A percentile compares a stretch with the other conserved stretches of the same genome.
Conservation (phyloP, 305 asterid species). For the Salvia sclarea region DNA sequence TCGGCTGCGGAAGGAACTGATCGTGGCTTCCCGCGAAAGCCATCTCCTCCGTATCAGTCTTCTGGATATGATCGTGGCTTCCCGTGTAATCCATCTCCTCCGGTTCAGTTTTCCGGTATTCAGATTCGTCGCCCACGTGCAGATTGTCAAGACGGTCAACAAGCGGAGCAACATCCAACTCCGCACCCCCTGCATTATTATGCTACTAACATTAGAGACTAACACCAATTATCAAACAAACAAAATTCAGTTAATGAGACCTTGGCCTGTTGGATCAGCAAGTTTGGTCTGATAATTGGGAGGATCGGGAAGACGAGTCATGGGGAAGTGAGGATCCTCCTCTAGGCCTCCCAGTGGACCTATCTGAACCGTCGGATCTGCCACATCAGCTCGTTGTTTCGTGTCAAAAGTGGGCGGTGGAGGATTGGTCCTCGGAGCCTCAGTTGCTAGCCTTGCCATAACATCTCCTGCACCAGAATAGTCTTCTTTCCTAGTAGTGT, state of each 20-base stretch:
- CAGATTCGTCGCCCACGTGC: constrained; percentile 34
- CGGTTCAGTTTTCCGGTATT: not conserved
- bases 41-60: not conserved
- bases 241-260: constrained; percentile 12
- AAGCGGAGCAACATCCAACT: constrained; percentile 52
- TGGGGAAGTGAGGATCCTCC: constrained; percentile 50
- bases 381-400: constrained; percentile 11
- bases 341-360: constrained; percentile 33
- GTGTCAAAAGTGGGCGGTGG: not conserved
- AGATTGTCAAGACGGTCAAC: constrained; percentile 41
- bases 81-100: not conserved
- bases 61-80: not conserved
- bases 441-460: constrained; percentile 17
- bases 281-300: constrained; percentile 60
- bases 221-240: no score
- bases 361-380: constrained; percentile 12
- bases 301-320: constrained; percentile 13
- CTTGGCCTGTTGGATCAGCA: constrained; percentile 56
- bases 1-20: constrained; percentile 39
- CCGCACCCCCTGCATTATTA: constrained; percentile 46
- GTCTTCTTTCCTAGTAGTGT: not conserved
- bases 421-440: not conserved
- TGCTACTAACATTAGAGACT: not conserved
- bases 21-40: constrained; percentile 46
- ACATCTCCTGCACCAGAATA: not conserved